Percentiles rank a stretch among this genome's conserved stretches.
Evolutionary conservation across 75 land plant genomes (phyloP).

Genomic region (Selaginella moellendorffii): DNA sequence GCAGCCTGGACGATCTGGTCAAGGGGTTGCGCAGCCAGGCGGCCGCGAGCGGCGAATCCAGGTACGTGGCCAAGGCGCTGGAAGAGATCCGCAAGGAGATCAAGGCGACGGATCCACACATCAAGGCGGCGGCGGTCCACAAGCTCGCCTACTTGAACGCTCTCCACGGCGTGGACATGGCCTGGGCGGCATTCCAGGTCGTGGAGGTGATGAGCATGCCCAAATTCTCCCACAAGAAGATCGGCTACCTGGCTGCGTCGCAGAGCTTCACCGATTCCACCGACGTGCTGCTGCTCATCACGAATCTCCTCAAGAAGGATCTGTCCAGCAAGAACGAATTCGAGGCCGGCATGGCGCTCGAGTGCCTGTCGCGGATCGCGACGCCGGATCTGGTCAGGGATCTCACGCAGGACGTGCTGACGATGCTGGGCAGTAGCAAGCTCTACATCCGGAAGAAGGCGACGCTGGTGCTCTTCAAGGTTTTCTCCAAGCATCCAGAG

Average conservation of each 20-base stretch:
- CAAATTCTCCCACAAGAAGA: constrained; percentile 39
- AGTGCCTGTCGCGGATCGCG: constrained; percentile 36
- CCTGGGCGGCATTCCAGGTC: constrained; percentile 65
- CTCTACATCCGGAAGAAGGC: constrained; percentile 41
- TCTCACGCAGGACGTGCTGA: constrained; percentile 48
- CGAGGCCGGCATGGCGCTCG: constrained; percentile 47
- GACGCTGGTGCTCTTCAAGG: constrained; percentile 32
- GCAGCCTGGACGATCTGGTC: constrained; percentile 69
- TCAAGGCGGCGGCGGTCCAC: constrained; percentile 62
- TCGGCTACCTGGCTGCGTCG: constrained; percentile 66
- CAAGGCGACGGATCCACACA: constrained; percentile 62
- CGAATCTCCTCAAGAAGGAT: constrained; percentile 84
- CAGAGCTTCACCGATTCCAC: constrained; percentile 53
- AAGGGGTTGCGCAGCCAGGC: constrained; percentile 44
- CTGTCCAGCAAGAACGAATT: constrained; percentile 30
- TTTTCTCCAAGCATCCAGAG: constrained; percentile 55
- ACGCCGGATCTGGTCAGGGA: constrained; percentile 59
- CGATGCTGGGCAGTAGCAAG: constrained; percentile 33
- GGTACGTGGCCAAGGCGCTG: constrained; percentile 44
- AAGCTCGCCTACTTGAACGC: constrained; percentile 72
- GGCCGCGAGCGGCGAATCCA: constrained; percentile 23
- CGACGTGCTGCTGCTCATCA: constrained; percentile 55
- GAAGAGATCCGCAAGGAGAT: constrained; percentile 70
- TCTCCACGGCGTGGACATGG: constrained; percentile 43
- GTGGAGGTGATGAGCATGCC: constrained; percentile 66